Base-by-base conservation (phyloP, 768 basidiomycete species). In the Clavaria fumosa region DNA sequence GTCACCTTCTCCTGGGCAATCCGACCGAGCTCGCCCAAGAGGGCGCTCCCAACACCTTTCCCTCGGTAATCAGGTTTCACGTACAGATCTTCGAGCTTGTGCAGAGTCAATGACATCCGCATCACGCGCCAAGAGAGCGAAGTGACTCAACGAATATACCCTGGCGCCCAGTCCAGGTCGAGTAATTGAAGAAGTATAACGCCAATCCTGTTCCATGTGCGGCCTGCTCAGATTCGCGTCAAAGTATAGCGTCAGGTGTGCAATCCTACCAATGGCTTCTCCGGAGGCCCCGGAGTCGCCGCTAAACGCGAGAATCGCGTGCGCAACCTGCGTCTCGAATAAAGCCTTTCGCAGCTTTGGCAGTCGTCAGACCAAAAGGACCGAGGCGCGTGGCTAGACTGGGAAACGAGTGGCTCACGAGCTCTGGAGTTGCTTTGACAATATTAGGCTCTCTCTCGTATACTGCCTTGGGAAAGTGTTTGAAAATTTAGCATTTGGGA, bases 121-220 rank as follows among this genome's bases (percentile, higher is more conserved):
- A n/a, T n/a, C n/a, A n/a, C n/a, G n/a, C n/a, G n/a, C n/a, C n/a
- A n/a, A n/a, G n/a, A n/a, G n/a, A n/a, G n/a, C n/a, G n/a, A n/a
- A n/a, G n/a, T n/a, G n/a, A n/a, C n/a, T n/a, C n/a, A n/a, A 91
- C 85, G 59, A 78, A 96, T 48, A 97, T 48, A 3, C 93, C 91
- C 24, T 89, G 90, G 43, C 69, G 66, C 14, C 91, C 93, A 0
- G 84, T 85, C 93, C 93, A 96, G 2, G 93, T 95, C 33, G 88
- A 91, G 53, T 72, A 95, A 53, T 89, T 95, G 72, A 86, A 90
- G 63, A 91, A 93, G 59, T 84, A 85, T 61, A 86, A 59, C 64
- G 88, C 67, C 69, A 68, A 35, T 55, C n/a, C n/a, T n/a, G n/a
- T n/a, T n/a, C n/a, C n/a, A n/a, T n/a, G n/a, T n/a, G n/a, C n/a